phyloP scores from a whole-genome alignment of 2,329 filamentous ascomycete species.

The Kalaharituber pfeilii region DNA sequence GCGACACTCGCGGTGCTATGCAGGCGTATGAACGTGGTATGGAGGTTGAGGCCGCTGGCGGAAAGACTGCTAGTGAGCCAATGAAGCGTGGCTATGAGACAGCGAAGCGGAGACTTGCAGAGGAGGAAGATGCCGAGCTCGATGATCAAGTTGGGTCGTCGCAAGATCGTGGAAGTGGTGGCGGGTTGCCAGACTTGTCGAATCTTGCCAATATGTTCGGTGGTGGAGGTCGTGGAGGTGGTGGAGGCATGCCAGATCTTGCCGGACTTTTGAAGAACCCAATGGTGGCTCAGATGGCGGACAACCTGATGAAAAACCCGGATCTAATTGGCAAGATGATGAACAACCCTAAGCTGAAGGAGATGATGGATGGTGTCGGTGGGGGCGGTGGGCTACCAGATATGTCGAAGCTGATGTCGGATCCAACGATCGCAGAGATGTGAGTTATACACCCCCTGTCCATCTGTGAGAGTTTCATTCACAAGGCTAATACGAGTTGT shows the following conservation, averaged over 20 bases:
- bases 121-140: slow-evolving; percentile 40
- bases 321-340: slow-evolving; percentile 82
- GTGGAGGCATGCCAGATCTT: slow-evolving; percentile 68
- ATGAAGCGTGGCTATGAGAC: slow-evolving; percentile 98
- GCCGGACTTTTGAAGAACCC: slow-evolving; percentile 85
- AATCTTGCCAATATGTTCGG: slow-evolving; percentile 55
- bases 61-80: slow-evolving; percentile 50
- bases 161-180: slow-evolving; percentile 30
- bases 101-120: slow-evolving; percentile 69
- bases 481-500: slow-evolving; percentile 26
- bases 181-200: slow-evolving; percentile 54
- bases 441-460: slow-evolving; percentile 35
- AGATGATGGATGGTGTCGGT: slow-evolving; percentile 55
- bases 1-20: slow-evolving; percentile 79
- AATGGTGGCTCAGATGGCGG: slow-evolving; percentile 94
- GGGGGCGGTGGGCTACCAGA: slow-evolving; percentile 51
- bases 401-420: slow-evolving; percentile 68
- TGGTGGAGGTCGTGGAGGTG: slow-evolving; percentile 39
- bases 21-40: slow-evolving; percentile 90
- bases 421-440: slow-evolving; percentile 85
- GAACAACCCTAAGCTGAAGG: slow-evolving; percentile 74
- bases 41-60: slow-evolving; percentile 81
- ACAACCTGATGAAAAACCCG: slow-evolving; percentile 93
- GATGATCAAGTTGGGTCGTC: slow-evolving; percentile 32
- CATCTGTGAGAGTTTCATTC: slow-evolving; percentile 9